Evolutionary conservation across 108 stramenopile species (phyloP).

Genomic region (Conticribra guillardii): DNA sequence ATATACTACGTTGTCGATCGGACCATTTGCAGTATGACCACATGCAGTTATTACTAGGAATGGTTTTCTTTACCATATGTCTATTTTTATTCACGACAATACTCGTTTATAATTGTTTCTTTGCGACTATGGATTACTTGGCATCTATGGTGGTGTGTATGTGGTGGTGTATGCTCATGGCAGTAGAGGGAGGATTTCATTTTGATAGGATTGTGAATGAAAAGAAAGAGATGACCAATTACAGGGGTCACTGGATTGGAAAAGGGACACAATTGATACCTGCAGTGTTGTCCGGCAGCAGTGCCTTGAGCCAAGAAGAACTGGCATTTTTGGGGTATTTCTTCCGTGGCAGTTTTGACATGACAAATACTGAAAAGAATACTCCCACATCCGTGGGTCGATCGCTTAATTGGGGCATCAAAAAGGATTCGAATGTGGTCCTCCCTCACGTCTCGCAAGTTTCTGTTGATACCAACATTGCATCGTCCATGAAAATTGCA

Average conservation of each 20-base stretch:
- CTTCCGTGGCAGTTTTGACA: too few relatives aligned
- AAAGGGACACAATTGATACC: slow-evolving; percentile 6
- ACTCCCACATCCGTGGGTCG: too few relatives aligned
- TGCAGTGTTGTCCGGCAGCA: neutral
- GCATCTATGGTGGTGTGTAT: slow-evolving; percentile 12
- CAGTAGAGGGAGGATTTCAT: slow-evolving; percentile 19
- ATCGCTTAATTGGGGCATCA: too few relatives aligned
- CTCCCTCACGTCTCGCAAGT: too few relatives aligned
- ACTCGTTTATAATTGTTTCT: slow-evolving; percentile 80
- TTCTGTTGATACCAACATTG: neutral
- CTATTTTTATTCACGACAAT: slow-evolving; percentile 88
- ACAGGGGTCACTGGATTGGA: slow-evolving; percentile 2
- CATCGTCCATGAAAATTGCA: neutral
- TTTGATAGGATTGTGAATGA: slow-evolving; percentile 19
- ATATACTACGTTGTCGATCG: slow-evolving; percentile 80
- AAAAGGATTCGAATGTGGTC: too few relatives aligned
- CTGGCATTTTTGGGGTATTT: too few relatives aligned
- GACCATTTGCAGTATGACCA: slow-evolving; percentile 89
- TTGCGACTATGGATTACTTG: slow-evolving; percentile 46
- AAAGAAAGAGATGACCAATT: neutral
- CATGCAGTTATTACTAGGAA: slow-evolving; percentile 85
- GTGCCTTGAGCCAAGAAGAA: neutral
- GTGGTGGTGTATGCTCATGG: slow-evolving; percentile 20
- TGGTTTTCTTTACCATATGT: slow-evolving; percentile 82
- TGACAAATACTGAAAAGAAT: too few relatives aligned